Base-by-base conservation (phyloP, 2,329 filamentous ascomycete species). In the Stenocarpella maydis region DNA sequence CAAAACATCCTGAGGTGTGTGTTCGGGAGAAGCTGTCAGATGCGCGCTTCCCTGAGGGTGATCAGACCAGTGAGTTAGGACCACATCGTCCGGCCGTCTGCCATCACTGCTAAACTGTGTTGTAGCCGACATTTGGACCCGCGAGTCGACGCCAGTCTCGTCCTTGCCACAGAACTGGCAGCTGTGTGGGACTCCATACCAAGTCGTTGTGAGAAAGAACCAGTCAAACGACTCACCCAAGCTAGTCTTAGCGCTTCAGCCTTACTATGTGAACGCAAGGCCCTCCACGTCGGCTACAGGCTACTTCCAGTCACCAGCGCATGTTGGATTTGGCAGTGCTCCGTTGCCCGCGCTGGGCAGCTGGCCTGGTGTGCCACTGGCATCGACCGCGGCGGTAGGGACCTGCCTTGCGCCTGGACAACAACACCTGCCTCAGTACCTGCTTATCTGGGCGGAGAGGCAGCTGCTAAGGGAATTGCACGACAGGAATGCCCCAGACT, bases 391-490 rank as follows among this genome's bases (percentile, higher is more conserved):
- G 17, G 49, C 4, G 12, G 14, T 12, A 28, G 21, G 39, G 15
- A 6, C 45, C n/a, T 50, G 41, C 21, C 52, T 69, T 14, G 34
- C 53, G 7, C 28, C 68, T 3, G 45, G 55, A 1, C 39, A n/a
- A 21, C 28, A 19, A 19, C 43, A 41, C 19, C 41, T 52, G 21
- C 4, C 60, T 24, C 15, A 6, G 19, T 17, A 28, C 9, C 21
- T 71, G 19, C 60, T 65, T 17, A 2, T 10, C 10, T 69, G 52
- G 69, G 66, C 69, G 7, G 66, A 71, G 39, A 34, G 17, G 45
- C 66, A 71, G 45, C 26, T 71, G 9, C 10, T 7, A 12, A 41
- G 19, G 34, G 69, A 69, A 14, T 31, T 60, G 14, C 10, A 50
- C 15, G 24, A 31, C 14, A 41, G 21, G 19, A 50, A 54, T 9